phyloP scores from a whole-genome alignment of 2,329 filamentous ascomycete species.

The Arthroderma uncinatum region DNA sequence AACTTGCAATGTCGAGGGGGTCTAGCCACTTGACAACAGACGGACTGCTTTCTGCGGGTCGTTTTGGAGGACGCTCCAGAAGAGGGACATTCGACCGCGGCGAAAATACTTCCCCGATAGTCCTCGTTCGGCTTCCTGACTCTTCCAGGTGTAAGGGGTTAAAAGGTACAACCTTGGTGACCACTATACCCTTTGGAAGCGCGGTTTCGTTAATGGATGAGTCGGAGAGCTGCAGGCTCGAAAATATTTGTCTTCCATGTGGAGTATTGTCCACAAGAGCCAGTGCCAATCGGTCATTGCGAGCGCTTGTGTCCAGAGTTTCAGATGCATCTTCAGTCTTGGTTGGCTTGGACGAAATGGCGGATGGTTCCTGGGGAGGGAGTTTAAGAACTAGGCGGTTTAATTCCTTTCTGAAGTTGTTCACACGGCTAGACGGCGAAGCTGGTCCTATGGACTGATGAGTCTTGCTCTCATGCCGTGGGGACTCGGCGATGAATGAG shows the following conservation, averaged over 20 bases:
- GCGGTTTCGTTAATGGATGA: constrained; percentile 48
- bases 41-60: constrained; percentile 24
- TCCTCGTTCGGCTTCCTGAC: constrained; percentile 26
- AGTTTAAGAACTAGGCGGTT: constrained; percentile 54
- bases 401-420: constrained; percentile 51
- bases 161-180: constrained; percentile 53
- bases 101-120: constrained; percentile 37
- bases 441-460: constrained; percentile 20
- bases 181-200: constrained; percentile 63
- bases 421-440: constrained; percentile 33
- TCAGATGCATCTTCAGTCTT: constrained; percentile 25
- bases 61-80: constrained; percentile 32
- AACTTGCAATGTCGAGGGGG: constrained; percentile 30
- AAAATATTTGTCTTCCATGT: constrained; percentile 68
- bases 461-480: constrained; percentile 18
- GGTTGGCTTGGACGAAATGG: constrained; percentile 25
- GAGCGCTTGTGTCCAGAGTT: constrained; percentile 12
- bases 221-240: constrained; percentile 54
- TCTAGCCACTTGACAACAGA: constrained; percentile 31
- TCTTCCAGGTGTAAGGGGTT: constrained; percentile 23
- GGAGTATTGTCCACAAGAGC: constrained; percentile 67
- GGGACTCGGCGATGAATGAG: constrained; percentile 29
- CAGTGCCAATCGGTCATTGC: constrained; percentile 51
- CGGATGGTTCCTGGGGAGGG: constrained; percentile 33
- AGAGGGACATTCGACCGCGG: constrained; percentile 29